These are phyloP conservation scores for Colletotrichum navitas DNA, from an alignment of 2,329 filamentous ascomycete genomes.

Conservation along the genomic window DNA sequence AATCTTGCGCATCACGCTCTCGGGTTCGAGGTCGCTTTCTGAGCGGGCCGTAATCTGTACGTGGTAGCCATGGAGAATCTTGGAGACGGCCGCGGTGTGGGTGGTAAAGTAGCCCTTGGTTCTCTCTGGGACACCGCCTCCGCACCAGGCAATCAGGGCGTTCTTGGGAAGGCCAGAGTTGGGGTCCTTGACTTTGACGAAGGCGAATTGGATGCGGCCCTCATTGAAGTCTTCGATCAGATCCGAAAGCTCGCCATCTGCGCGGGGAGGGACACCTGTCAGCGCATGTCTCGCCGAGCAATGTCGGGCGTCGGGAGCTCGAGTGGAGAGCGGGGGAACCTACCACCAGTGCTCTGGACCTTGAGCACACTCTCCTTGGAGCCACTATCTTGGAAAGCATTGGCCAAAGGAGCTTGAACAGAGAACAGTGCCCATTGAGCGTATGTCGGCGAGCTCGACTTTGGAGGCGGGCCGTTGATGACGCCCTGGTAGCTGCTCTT, in stretches of 20 bases:
- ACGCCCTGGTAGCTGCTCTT: slow-evolving; percentile 80
- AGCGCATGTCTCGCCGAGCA: slow-evolving; percentile 39
- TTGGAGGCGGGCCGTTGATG: slow-evolving; percentile 63
- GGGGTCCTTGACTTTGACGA: slow-evolving; percentile 95
- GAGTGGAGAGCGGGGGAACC: slow-evolving; percentile 43
- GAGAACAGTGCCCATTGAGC: slow-evolving; percentile 95
- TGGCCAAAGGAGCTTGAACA: slow-evolving; percentile 91
- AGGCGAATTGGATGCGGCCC: slow-evolving; percentile 96
- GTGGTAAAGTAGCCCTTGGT: slow-evolving; percentile 99
- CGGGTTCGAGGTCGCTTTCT: slow-evolving; percentile 87
- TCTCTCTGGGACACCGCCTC: slow-evolving; percentile 96
- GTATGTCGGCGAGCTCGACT: slow-evolving; percentile 80
- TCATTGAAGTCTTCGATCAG: slow-evolving; percentile 97
- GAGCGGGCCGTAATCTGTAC: slow-evolving; percentile 97
- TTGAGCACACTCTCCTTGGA: slow-evolving; percentile 95
- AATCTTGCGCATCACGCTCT: slow-evolving; percentile 92
- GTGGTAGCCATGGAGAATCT: slow-evolving; percentile 95
- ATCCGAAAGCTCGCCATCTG: slow-evolving; percentile 91
- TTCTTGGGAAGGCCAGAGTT: slow-evolving; percentile 92
- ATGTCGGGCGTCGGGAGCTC: slow-evolving; percentile 27
- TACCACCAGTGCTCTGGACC: slow-evolving; percentile 91
- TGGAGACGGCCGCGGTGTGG: slow-evolving; percentile 89
- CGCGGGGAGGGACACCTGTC: slow-evolving; percentile 31
- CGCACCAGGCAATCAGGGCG: slow-evolving; percentile 96
- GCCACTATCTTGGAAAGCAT: slow-evolving; percentile 88